These are phyloP conservation scores for Rutstroemia sydowiana DNA, from an alignment of 2,329 filamentous ascomycete species.

Conservation along the genomic window DNA sequence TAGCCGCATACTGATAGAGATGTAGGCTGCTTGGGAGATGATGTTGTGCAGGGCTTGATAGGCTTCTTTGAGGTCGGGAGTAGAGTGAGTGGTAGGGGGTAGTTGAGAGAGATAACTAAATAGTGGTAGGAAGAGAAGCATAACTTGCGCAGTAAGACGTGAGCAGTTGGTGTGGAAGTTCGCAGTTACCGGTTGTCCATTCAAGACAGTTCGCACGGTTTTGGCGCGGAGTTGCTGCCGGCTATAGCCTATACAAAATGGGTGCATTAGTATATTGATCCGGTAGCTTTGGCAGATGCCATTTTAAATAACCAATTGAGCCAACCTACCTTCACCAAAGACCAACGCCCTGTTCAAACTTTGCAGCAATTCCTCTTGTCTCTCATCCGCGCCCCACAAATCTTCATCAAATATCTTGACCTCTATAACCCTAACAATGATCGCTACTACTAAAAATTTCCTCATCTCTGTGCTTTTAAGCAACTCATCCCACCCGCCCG, in stretches of 20 bases:
- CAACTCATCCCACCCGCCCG: conserved; percentile 22
- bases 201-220: conserved; percentile 17
- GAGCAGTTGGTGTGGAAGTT: conserved; percentile 38
- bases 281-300: neutral
- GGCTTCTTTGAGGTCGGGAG: conserved; percentile 1
- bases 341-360: conserved; percentile 21
- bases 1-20: conserved; percentile 19
- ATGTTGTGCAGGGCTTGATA: conserved; percentile 25
- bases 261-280: neutral
- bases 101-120: conserved; percentile 18
- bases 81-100: neutral
- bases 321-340: conserved; percentile 17
- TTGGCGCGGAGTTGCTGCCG: conserved; percentile 18
- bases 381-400: conserved; percentile 21
- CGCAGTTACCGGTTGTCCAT: conserved; percentile 12
- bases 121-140: conserved; percentile 28
- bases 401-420: conserved; percentile 21
- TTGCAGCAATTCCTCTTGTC: conserved; percentile 18
- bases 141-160: conserved; percentile 44
- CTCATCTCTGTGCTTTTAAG: conserved; percentile 17
- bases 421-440: conserved; percentile 20
- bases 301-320: neutral
- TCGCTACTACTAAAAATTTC: conserved; percentile 21
- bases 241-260: conserved; percentile 16
- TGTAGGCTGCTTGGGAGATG: conserved; percentile 21